These are phyloP conservation scores for Albophoma yamanashiensis DNA, from an alignment of 2,329 filamentous ascomycete genomes.

Conservation along the genomic window DNA sequence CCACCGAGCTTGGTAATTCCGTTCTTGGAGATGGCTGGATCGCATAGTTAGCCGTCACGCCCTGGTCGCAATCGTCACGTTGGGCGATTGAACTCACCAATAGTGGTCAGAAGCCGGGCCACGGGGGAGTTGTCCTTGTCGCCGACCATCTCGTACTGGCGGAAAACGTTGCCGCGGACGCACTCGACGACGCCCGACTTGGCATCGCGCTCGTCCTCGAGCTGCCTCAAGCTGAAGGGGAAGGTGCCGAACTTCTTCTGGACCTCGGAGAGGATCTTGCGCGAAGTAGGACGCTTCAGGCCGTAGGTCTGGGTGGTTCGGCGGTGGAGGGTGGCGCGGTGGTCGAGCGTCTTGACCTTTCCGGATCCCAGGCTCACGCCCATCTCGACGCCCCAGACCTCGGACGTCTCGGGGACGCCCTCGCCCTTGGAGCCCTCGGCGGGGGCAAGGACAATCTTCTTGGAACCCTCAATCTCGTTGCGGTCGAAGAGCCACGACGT, in stretches of 20 bases:
- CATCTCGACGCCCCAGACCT: constrained; percentile 97
- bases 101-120: constrained; percentile 76
- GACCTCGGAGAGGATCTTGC: constrained; percentile 86
- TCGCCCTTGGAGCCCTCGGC: constrained; percentile 85
- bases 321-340: constrained; percentile 85
- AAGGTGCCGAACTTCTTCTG: constrained; percentile 97
- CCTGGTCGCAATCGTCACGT: too few species aligned
- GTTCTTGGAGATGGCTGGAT: constrained; percentile 88
- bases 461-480: constrained; percentile 93
- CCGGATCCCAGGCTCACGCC: constrained; percentile 83
- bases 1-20: constrained; percentile 78
- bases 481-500: constrained; percentile 94
- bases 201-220: constrained; percentile 93
- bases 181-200: constrained; percentile 94
- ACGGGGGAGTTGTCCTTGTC: constrained; percentile 85
- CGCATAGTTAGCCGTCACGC: neutral
- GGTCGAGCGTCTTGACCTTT: constrained; percentile 87
- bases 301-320: constrained; percentile 86
- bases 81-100: constrained; percentile 55
- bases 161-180: constrained; percentile 82
- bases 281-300: constrained; percentile 87
- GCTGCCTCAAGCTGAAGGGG: constrained; percentile 93
- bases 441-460: constrained; percentile 92
- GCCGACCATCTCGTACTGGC: constrained; percentile 91
- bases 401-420: constrained; percentile 74